phyloP scores from a whole-genome alignment of 352 stramenopile species.

The Phytopythium aichiense region DNA sequence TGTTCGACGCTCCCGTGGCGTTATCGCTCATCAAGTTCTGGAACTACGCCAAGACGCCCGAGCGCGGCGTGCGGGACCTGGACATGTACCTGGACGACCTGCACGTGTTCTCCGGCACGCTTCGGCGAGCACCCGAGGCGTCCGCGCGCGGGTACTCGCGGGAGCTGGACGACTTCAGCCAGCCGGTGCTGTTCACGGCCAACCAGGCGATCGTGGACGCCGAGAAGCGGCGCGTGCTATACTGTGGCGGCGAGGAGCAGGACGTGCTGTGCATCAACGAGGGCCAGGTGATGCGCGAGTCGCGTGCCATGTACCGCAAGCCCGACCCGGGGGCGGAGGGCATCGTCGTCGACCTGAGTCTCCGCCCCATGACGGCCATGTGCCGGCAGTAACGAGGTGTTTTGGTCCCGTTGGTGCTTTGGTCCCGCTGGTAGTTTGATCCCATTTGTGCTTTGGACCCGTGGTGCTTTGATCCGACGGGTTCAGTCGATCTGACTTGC shows the following conservation, averaged over 20 bases:
- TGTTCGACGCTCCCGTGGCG: conserved; percentile 65
- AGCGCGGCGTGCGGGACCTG: conserved; percentile 78
- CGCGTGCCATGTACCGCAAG: conserved; percentile 73
- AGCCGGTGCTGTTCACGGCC: conserved; percentile 78
- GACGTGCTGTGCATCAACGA: conserved; percentile 90
- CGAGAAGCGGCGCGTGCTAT: conserved; percentile 62
- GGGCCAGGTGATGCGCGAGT: conserved; percentile 82
- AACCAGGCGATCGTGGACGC: conserved; percentile 59
- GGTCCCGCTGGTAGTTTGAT: too few relatives aligned
- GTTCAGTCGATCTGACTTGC: neutral
- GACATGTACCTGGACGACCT: conserved; percentile 86
- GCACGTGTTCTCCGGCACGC: conserved; percentile 66
- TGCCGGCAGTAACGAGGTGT: conserved; percentile 31
- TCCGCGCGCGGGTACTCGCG: conserved; percentile 18
- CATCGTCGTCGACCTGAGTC: conserved; percentile 63
- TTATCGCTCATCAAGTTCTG: conserved; percentile 86
- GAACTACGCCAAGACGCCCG: conserved; percentile 87
- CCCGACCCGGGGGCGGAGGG: conserved; percentile 72
- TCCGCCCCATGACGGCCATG: conserved; percentile 64
- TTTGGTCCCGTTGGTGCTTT: neutral
- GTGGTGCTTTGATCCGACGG: neutral
- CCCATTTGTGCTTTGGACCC: neutral
- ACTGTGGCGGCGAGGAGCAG: conserved; percentile 77
- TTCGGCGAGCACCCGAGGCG: conserved; percentile 40
- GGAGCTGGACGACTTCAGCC: conserved; percentile 64